These are phyloP conservation scores for Pezicula rhizophila DNA, from an alignment of 2,329 filamentous ascomycete genomes.

Conservation along the genomic window DNA sequence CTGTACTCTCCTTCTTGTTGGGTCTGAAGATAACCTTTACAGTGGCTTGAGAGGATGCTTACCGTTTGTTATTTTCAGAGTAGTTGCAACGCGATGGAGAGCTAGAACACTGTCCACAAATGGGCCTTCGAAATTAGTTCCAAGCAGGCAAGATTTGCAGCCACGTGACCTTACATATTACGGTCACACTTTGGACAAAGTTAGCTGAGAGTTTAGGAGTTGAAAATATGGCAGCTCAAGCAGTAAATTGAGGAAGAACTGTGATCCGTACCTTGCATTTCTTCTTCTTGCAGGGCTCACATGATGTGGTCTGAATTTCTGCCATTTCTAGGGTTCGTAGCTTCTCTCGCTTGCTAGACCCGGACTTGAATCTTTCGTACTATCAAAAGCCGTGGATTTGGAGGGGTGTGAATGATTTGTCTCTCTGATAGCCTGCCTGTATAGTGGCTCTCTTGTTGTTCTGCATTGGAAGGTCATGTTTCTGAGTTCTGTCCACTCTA, in stretches of 20 bases:
- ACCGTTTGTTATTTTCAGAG: background rate
- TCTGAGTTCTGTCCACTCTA: too few species aligned
- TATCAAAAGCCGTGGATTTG: background rate
- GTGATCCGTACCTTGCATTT: slow-evolving; percentile 26
- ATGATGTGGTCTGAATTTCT: slow-evolving; percentile 25
- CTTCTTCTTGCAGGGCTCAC: slow-evolving; percentile 27
- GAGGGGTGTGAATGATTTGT: too few species aligned
- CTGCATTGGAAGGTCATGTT: too few species aligned
- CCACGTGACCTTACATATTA: background rate
- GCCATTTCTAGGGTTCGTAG: background rate
- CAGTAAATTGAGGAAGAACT: slow-evolving; percentile 16
- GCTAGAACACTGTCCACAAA: background rate
- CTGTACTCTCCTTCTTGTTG: background rate
- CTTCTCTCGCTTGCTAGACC: too few species aligned
- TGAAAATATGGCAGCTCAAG: background rate
- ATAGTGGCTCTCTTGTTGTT: too few species aligned
- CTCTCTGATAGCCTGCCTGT: too few species aligned
- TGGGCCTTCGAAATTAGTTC: background rate
- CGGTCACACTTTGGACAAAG: background rate
- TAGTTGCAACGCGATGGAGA: background rate
- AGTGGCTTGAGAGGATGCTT: background rate
- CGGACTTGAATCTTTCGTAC: background rate
- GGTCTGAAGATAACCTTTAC: background rate
- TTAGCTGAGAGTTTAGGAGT: background rate
- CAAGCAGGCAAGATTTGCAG: too few species aligned